Evolutionary conservation across 2,329 filamentous ascomycete genomes (phyloP).

Genomic region (Monilinia laxa): DNA sequence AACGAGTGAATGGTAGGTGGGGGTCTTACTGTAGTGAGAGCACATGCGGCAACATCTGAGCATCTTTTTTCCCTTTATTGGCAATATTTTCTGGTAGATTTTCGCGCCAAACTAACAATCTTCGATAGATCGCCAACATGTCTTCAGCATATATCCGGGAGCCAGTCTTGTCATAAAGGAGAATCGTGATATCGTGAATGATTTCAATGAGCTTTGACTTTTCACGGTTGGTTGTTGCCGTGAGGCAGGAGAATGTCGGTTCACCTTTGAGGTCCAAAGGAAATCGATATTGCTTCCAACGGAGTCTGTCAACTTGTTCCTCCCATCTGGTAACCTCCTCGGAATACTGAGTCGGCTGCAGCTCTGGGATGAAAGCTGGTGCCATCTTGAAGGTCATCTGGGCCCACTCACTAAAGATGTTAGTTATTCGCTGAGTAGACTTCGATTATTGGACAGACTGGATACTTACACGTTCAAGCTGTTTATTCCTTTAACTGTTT

Average conservation of each 20-base stretch:
- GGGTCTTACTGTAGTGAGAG: slow-evolving; percentile 39
- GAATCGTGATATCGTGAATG: slow-evolving; percentile 34
- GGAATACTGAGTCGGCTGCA: slow-evolving; percentile 11
- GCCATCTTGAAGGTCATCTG: slow-evolving; percentile 39
- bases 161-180: slow-evolving; percentile 33
- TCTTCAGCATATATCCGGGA: slow-evolving; percentile 29
- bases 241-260: slow-evolving; percentile 31
- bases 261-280: slow-evolving; percentile 26
- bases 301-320: slow-evolving; percentile 27
- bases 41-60: slow-evolving; percentile 38
- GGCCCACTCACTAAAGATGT: slow-evolving; percentile 40
- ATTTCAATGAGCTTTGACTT: slow-evolving; percentile 38
- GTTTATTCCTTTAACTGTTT: slow-evolving; percentile 39
- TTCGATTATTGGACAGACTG: background rate
- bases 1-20: background rate
- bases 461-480: slow-evolving; percentile 40
- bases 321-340: slow-evolving; percentile 24
- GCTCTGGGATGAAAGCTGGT: slow-evolving; percentile 18
- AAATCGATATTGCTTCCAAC: slow-evolving; percentile 37
- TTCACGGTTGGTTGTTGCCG: slow-evolving; percentile 38
- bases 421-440: slow-evolving; percentile 26
- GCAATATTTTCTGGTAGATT: slow-evolving; percentile 34
- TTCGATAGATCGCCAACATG: slow-evolving; percentile 36
- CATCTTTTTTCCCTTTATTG: slow-evolving; percentile 29
- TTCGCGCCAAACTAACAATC: slow-evolving; percentile 36